Conservation (phyloP, 2,329 filamentous ascomycete species). For the Talaromyces atroroseus region DNA sequence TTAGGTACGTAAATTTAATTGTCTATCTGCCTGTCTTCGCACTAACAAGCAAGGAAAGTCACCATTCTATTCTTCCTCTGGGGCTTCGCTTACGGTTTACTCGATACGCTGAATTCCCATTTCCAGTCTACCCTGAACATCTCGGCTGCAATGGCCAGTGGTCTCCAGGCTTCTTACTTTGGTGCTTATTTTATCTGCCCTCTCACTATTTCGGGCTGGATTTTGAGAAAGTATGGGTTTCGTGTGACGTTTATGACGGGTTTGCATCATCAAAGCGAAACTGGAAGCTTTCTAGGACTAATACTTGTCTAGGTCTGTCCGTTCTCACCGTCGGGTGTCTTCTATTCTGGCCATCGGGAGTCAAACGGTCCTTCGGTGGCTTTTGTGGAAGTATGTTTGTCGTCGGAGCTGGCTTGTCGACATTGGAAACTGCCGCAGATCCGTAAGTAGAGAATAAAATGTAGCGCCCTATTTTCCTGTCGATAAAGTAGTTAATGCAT, state of each 20-base stretch:
- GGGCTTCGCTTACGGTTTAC: conserved; percentile 47
- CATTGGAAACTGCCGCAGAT: conserved; percentile 72
- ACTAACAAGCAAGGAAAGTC: conserved; percentile 23
- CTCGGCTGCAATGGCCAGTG: conserved; percentile 53
- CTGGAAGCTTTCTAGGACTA: conserved; percentile 54
- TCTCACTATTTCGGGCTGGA: conserved; percentile 48
- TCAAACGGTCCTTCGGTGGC: conserved; percentile 66
- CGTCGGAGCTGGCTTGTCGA: conserved; percentile 66
- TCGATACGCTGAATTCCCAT: conserved; percentile 50
- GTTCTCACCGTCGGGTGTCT: conserved; percentile 1
- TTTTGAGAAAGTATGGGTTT: conserved; percentile 70
- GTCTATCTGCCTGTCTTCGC: too few species aligned
- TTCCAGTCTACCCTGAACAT: conserved; percentile 55
- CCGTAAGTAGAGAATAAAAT: conserved; percentile 53
- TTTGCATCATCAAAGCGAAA: conserved; percentile 53
- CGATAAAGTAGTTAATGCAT: too few species aligned
- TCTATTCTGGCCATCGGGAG: conserved; percentile 72
- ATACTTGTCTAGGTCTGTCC: not conserved
- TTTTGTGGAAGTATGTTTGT: conserved; percentile 69
- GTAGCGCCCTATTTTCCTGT: too few species aligned
- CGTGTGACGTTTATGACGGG: conserved; percentile 75
- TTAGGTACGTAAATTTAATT: conserved; percentile 32
- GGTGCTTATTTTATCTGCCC: conserved; percentile 36
- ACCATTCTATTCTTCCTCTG: conserved; percentile 50
- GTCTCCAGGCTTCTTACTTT: conserved; percentile 61